Percentiles rank a stretch among this genome's conserved stretches.
phyloP scores from a whole-genome alignment of 164 flowering plant genomes.

The Aristolochia contorta region DNA sequence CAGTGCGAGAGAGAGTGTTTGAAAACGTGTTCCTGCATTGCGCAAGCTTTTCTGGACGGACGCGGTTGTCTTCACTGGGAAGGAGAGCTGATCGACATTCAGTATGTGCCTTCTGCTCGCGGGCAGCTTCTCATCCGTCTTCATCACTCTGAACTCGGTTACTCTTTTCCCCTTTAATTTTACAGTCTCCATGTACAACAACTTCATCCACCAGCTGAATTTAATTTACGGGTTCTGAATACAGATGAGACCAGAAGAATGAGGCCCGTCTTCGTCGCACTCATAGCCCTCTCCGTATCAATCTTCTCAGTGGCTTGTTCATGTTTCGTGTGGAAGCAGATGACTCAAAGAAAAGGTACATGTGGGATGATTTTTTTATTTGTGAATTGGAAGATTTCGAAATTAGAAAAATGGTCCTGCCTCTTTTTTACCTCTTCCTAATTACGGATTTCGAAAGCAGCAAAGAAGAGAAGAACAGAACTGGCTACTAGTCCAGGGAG shows the following conservation, averaged over 20 bases:
- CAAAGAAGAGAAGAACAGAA: no score
- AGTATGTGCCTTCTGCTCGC: not conserved
- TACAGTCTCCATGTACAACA: not conserved
- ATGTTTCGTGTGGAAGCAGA: no score
- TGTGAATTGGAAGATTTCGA: not conserved
- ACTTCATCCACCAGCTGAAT: no score
- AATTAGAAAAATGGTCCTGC: not conserved
- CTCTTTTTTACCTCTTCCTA: not conserved
- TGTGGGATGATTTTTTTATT: no score
- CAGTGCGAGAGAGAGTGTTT: not conserved
- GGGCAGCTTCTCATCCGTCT: not conserved
- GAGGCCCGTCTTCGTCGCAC: no score
- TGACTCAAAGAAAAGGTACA: no score
- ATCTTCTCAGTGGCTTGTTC: no score
- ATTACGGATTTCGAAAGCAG: not conserved
- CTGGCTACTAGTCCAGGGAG: not conserved
- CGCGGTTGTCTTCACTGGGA: not conserved
- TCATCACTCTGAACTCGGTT: not conserved
- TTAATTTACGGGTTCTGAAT: no score
- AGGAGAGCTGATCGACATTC: not conserved
- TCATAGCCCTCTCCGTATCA: no score
- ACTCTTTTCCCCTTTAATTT: not conserved
- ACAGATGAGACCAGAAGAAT: no score
- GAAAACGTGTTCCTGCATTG: slow-evolving; percentile 3
- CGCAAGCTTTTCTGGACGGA: not conserved